Evolutionary conservation across 495 filamentous ascomycete species (phyloP).

Genomic region (Penicillium lagena): DNA sequence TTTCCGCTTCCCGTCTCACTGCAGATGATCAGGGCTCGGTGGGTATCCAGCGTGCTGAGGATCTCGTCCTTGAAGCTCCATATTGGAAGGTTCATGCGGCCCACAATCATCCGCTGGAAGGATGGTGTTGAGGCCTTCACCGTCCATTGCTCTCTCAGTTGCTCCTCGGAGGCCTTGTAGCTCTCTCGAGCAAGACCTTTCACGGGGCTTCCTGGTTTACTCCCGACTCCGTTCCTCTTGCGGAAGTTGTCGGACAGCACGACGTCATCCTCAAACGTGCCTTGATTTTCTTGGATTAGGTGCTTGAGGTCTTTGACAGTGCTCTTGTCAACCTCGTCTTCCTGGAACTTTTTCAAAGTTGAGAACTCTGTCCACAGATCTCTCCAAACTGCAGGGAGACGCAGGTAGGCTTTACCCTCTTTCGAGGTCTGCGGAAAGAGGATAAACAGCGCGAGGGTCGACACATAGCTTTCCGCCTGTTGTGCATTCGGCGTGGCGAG

Average conservation of each 20-base stretch:
- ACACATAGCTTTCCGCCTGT: slow-evolving; percentile 83
- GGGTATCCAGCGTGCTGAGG: slow-evolving; percentile 59
- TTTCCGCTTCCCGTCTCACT: slow-evolving; percentile 97
- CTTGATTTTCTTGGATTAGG: slow-evolving; percentile 36
- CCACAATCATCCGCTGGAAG: slow-evolving; percentile 43
- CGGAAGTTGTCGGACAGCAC: slow-evolving; percentile 62
- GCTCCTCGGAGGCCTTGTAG: slow-evolving; percentile 36
- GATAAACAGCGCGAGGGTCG: slow-evolving; percentile 73
- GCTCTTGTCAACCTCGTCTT: slow-evolving; percentile 61
- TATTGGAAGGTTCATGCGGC: slow-evolving; percentile 74
- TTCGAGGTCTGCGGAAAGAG: slow-evolving; percentile 69
- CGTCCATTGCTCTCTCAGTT: slow-evolving; percentile 60
- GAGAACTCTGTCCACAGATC: slow-evolving; percentile 80
- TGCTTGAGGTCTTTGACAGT: slow-evolving; percentile 47
- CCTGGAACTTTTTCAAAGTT: slow-evolving; percentile 57
- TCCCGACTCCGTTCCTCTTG: slow-evolving; percentile 51
- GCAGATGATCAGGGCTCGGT: slow-evolving; percentile 85
- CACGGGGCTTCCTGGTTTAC: slow-evolving; percentile 35
- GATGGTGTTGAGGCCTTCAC: slow-evolving; percentile 56
- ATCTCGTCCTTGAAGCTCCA: slow-evolving; percentile 77
- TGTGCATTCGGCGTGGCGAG: slow-evolving; percentile 67
- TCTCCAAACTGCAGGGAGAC: slow-evolving; percentile 73
- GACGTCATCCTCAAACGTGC: slow-evolving; percentile 58
- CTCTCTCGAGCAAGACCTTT: slow-evolving; percentile 29
- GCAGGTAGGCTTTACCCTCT: slow-evolving; percentile 78